Evolutionary conservation across 2,329 filamentous ascomycete species (phyloP).

Genomic region (Monilinia polystroma): DNA sequence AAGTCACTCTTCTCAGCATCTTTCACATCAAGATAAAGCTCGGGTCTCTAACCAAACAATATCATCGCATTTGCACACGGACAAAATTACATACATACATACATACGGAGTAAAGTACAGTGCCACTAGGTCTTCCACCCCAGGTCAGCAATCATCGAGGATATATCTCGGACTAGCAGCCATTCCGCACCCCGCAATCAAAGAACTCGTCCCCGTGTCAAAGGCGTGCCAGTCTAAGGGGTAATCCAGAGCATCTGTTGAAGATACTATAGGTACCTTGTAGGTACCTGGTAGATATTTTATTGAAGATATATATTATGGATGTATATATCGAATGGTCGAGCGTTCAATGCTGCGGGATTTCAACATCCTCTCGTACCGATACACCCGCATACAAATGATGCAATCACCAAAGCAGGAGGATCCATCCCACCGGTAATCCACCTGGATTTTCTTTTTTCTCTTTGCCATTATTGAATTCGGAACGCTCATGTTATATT

Average conservation of each 20-base stretch:
- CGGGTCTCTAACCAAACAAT: too few species aligned
- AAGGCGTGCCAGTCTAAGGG: background rate
- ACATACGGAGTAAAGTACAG: background rate
- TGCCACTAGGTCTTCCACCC: background rate
- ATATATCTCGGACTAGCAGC: slow-evolving; percentile 2
- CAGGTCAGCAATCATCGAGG: background rate
- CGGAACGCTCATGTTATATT: background rate
- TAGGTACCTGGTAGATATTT: background rate
- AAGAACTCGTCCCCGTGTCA: slow-evolving; percentile 10
- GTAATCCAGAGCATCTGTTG: background rate
- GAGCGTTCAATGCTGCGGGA: background rate
- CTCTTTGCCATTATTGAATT: background rate
- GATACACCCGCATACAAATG: background rate
- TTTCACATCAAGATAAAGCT: too few species aligned
- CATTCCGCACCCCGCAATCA: slow-evolving; percentile 4
- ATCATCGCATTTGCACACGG: too few species aligned
- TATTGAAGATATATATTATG: background rate
- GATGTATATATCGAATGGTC: background rate
- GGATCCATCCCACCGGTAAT: slow-evolving; percentile 11
- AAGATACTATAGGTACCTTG: background rate
- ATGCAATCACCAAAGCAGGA: slow-evolving; percentile 1
- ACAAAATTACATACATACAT: too few species aligned
- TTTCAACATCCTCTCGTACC: background rate
- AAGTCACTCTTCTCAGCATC: too few species aligned
- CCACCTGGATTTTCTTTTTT: background rate